phyloP scores from a whole-genome alignment of 2,329 filamentous ascomycete species.

The Cryphonectria carpinicola region DNA sequence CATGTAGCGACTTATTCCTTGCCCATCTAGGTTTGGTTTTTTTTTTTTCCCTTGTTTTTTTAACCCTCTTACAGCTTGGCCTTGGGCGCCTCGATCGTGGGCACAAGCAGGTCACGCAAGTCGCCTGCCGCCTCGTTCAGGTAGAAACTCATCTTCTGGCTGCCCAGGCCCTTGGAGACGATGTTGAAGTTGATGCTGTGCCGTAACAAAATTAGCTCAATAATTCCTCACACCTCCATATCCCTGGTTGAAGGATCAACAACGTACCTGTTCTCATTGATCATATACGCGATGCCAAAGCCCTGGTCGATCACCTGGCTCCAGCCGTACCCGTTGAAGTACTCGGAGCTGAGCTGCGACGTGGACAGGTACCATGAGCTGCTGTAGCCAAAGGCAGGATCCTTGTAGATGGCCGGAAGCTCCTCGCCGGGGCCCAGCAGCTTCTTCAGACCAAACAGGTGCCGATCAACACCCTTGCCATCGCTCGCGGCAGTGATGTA shows the following conservation, averaged over 20 bases:
- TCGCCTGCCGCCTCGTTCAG: conserved; percentile 92
- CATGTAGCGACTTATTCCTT: background rate
- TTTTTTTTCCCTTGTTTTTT: background rate
- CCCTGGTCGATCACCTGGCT: conserved; percentile 95
- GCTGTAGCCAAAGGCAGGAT: conserved; percentile 84
- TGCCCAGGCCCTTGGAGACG: conserved; percentile 89
- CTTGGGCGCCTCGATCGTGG: conserved; percentile 79
- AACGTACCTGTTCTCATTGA: conserved; percentile 90
- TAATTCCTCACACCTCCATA: background rate
- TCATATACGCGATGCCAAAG: conserved; percentile 99
- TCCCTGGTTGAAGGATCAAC: background rate
- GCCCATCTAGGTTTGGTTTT: no score
- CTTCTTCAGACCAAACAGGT: conserved; percentile 97
- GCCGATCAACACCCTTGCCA: conserved; percentile 91
- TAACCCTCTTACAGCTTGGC: conserved; percentile 70
- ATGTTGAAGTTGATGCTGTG: conserved; percentile 94
- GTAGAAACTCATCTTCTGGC: conserved; percentile 93
- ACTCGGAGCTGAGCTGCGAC: conserved; percentile 91
- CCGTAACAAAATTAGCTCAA: conserved; percentile 22
- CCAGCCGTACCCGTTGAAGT: conserved; percentile 99
- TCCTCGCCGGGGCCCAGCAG: conserved; percentile 80
- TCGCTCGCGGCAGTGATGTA: conserved; percentile 91
- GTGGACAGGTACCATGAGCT: conserved; percentile 87
- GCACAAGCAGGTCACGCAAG: conserved; percentile 82
- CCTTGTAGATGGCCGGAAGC: conserved; percentile 80